phyloP scores from a whole-genome alignment of 2,329 filamentous ascomycete genomes.

The Ustilaginoidea virens region DNA sequence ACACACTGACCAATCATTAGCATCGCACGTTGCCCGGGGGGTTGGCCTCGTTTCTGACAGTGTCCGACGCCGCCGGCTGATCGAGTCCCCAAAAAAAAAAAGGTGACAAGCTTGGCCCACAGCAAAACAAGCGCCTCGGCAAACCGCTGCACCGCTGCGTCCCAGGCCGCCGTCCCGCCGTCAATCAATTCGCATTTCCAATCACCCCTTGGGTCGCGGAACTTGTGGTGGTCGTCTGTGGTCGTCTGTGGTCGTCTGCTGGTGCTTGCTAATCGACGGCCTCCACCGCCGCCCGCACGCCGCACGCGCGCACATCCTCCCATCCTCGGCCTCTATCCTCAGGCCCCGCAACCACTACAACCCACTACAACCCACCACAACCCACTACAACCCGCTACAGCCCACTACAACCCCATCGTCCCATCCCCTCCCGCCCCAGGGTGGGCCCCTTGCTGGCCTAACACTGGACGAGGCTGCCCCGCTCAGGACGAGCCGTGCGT shows the following conservation, averaged over 20 bases:
- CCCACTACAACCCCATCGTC: neutral
- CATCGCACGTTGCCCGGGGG: neutral
- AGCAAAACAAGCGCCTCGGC: too few species aligned
- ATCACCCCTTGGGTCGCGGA: too few species aligned
- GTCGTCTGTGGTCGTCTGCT: neutral
- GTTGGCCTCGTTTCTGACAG: constrained; percentile 5
- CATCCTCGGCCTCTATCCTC: constrained; percentile 3
- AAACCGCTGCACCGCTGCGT: too few species aligned
- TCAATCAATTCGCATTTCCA: too few species aligned
- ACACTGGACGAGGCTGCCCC: constrained; percentile 5
- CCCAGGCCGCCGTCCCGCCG: too few species aligned
- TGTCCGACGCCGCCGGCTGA: constrained; percentile 4
- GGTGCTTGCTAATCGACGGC: constrained; percentile 1
- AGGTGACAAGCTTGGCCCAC: too few species aligned
- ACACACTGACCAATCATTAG: constrained; percentile 7
- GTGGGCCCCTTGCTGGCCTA: constrained; percentile 1
- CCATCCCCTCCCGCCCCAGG: neutral
- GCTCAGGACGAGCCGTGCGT: constrained; percentile 3
- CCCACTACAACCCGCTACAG: neutral
- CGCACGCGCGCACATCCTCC: neutral
- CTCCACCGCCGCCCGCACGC: neutral
- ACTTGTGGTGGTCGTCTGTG: too few species aligned
- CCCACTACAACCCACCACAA: neutral
- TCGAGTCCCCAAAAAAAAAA: neutral
- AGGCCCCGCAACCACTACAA: neutral